Conservation (phyloP, 257 asterid genomes). For the Thymus quinquecostatus region DNA sequence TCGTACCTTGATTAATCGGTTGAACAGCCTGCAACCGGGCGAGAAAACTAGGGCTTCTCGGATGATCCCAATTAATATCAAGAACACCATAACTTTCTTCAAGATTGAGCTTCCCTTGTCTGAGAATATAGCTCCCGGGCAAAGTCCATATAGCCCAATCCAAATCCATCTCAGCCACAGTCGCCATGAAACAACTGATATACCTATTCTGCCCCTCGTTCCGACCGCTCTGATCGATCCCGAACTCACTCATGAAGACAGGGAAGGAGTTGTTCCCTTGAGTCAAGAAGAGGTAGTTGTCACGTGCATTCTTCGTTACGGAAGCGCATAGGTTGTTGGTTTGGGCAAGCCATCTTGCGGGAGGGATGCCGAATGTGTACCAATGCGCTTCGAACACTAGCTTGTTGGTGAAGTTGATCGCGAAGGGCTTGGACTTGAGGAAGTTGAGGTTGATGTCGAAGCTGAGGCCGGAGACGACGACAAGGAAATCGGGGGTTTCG, state of each 20-base stretch:
- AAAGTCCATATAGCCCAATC: slow-evolving; percentile 82
- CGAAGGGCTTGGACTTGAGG: slow-evolving; percentile 39
- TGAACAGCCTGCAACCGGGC: slow-evolving; percentile 45
- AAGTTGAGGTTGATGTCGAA: slow-evolving; percentile 45
- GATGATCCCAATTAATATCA: slow-evolving; percentile 46
- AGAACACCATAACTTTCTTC: slow-evolving; percentile 61
- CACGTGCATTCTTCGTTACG: slow-evolving; percentile 13
- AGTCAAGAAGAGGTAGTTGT: slow-evolving; percentile 42
- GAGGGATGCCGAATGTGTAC: slow-evolving; percentile 46
- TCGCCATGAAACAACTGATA: slow-evolving; percentile 58
- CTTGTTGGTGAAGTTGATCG: slow-evolving; percentile 40
- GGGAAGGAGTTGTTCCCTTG: slow-evolving; percentile 42
- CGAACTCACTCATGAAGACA: slow-evolving; percentile 68
- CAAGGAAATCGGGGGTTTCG: slow-evolving; percentile 50
- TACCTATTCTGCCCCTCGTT: slow-evolving; percentile 49
- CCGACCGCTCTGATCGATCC: slow-evolving; percentile 44
- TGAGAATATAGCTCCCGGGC: slow-evolving; percentile 63
- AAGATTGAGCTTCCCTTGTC: slow-evolving; percentile 38
- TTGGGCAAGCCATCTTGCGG: slow-evolving; percentile 34
- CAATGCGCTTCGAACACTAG: slow-evolving; percentile 76
- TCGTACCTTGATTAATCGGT: slow-evolving; percentile 62
- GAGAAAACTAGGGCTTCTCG: slow-evolving; percentile 45
- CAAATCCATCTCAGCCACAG: slow-evolving; percentile 54
- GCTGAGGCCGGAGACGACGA: slow-evolving; percentile 62
- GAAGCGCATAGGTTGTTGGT: slow-evolving; percentile 39